Percentiles rank a stretch among this genome's conserved stretches.
These are phyloP conservation scores for Prillingera fragicola DNA, from an alignment of 1,284 basidiomycete species.

Conservation along the genomic window DNA sequence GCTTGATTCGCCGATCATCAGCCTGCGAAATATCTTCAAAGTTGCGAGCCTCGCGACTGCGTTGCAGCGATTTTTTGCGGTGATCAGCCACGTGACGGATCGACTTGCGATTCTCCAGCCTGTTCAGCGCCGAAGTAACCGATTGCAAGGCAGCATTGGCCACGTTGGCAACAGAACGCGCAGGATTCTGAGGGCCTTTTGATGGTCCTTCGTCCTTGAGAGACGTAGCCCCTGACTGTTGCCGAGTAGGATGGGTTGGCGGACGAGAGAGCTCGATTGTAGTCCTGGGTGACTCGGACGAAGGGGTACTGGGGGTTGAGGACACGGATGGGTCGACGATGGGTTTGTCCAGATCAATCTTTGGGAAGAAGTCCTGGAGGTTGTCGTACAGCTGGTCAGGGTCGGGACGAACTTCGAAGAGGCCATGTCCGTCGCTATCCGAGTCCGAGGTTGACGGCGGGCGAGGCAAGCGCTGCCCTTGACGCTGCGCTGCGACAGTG, in stretches of 20 bases:
- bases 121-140: conserved; percentile 25
- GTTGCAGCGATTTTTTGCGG: conserved; percentile 41
- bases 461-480: neutral
- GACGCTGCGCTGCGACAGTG: conserved; percentile 16
- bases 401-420: conserved; percentile 59
- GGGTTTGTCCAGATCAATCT: conserved; percentile 92
- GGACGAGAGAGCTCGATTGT: conserved; percentile 7
- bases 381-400: conserved; percentile 92
- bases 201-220: neutral
- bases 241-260: conserved; percentile 10
- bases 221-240: too few relatives aligned
- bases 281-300: conserved; percentile 28
- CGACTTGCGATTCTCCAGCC: conserved; percentile 59
- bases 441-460: conserved; percentile 1
- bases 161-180: neutral
- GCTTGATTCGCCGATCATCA: conserved; percentile 58
- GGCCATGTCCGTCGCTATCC: neutral
- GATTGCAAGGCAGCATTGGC: neutral
- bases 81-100: conserved; percentile 76
- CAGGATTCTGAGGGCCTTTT: conserved; percentile 1
- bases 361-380: conserved; percentile 91
- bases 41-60: too few relatives aligned
- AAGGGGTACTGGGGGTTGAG: conserved; percentile 58
- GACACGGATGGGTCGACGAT: conserved; percentile 72
- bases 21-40: too few relatives aligned